Evolutionary conservation across 2,329 filamentous ascomycete genomes (phyloP).

Genomic region (Bisporella sp.): DNA sequence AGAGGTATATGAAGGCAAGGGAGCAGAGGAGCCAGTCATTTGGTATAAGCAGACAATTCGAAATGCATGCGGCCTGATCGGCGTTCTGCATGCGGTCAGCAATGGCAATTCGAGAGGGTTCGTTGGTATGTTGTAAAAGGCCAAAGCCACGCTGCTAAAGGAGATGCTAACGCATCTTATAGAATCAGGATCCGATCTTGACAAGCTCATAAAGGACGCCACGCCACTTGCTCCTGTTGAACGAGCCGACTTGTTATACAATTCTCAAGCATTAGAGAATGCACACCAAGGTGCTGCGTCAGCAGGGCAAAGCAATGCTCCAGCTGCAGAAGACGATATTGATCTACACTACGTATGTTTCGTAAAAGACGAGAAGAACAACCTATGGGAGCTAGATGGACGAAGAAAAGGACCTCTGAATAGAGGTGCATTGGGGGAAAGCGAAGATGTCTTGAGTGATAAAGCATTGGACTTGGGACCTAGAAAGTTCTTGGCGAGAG

Average conservation of each 20-base stretch:
- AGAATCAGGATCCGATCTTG: slow-evolving; percentile 41
- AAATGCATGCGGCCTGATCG: slow-evolving; percentile 92
- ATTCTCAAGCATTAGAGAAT: slow-evolving; percentile 65
- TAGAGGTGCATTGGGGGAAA: slow-evolving; percentile 36
- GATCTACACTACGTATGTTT: slow-evolving; percentile 97
- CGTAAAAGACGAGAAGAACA: slow-evolving; percentile 64
- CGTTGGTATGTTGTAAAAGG: slow-evolving; percentile 64
- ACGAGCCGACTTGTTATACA: slow-evolving; percentile 71
- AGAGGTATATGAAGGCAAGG: slow-evolving; percentile 59
- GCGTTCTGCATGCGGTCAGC: slow-evolving; percentile 71
- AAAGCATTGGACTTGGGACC: slow-evolving; percentile 66
- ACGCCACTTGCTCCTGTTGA: slow-evolving; percentile 58
- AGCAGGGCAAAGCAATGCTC: slow-evolving; percentile 70
- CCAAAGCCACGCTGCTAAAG: too few relatives aligned
- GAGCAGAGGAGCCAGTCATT: slow-evolving; percentile 64
- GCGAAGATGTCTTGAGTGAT: slow-evolving; percentile 69
- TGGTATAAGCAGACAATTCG: slow-evolving; percentile 97
- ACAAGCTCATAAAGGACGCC: slow-evolving; percentile 61
- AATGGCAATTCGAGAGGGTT: slow-evolving; percentile 81
- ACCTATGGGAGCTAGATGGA: slow-evolving; percentile 67
- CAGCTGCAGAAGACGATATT: slow-evolving; percentile 66
- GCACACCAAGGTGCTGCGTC: slow-evolving; percentile 81
- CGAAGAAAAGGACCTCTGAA: slow-evolving; percentile 52
- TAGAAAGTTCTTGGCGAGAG: slow-evolving; percentile 31
- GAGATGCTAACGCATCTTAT: slow-evolving; percentile 56